Base-by-base conservation (phyloP, 2,329 filamentous ascomycete species). In the Nigrospora osmanthi region DNA sequence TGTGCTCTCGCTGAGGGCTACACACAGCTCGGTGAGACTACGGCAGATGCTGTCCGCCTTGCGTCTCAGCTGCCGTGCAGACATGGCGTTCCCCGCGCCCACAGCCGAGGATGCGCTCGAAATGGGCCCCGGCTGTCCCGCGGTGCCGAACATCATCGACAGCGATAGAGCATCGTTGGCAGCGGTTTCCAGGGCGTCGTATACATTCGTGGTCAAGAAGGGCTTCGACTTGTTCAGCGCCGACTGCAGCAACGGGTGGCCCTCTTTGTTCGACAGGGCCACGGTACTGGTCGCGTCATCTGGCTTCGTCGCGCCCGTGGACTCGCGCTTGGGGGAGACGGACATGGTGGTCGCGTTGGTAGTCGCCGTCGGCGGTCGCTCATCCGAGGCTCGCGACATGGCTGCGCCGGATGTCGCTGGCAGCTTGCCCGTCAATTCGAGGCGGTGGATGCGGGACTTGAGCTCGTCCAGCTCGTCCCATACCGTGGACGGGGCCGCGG, bases 391-490 rank as follows among this genome's bases (percentile, higher is more conserved):
- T 51, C 81, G 78, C 6, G 84, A 84, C 59, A 90, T 84, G 2
- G 87, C 86, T 3, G 87, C 87, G 33, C 83, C 86, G 3, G 89
- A 91, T 2, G 87, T 89, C 1, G 87, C 71, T 0, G 90, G 89
- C 32, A 93, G 70, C 64, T 94, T 95, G 47, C 90, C 90, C 3
- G 88, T 94, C 54, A 94, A 67, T 63, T 97, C 93, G 11, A 98
- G 76, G 48, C 89, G 87, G 54, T 88, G 83, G 55, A 98, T 95
- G 30, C 93, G 81, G 35, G 88, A 93, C 63, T 97, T 97, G 39
- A 98, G 70, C 52, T 97, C 93, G 55, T 97, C 93, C 28, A 98
- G 69, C 64, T 98, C 93, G 60, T 97, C 93, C 93, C 93, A 98
- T 3, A 98, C 88, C 0, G 89, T 96, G 2, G 89, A 94, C 12